A percentile compares a stretch with the other conserved stretches of the same genome.
Evolutionary conservation across 2,329 filamentous ascomycete species (phyloP).

Genomic region (Ascochyta pisi): DNA sequence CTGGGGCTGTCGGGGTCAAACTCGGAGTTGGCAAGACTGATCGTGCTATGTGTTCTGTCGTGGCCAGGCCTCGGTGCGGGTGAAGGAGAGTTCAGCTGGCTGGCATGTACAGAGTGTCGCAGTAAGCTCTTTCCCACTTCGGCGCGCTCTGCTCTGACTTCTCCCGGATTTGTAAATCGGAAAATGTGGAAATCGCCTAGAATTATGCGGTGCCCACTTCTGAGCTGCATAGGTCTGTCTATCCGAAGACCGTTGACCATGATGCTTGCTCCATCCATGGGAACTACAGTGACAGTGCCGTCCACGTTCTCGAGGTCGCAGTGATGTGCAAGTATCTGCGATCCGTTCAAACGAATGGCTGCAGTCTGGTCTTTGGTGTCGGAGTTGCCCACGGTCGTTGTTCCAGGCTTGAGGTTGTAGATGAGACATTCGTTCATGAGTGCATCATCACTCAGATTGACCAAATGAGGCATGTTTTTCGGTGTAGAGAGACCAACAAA

Average conservation of each 20-base stretch:
- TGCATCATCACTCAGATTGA: constrained; percentile 85
- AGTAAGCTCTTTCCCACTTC: constrained; percentile 79
- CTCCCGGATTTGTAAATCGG: constrained; percentile 96
- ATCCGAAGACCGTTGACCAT: constrained; percentile 98
- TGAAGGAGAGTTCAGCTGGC: constrained; percentile 69
- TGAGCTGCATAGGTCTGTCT: constrained; percentile 81
- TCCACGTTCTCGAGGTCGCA: constrained; percentile 94
- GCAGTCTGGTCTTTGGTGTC: constrained; percentile 78
- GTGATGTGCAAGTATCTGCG: constrained; percentile 89
- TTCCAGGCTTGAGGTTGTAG: constrained; percentile 96
- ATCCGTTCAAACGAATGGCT: constrained; percentile 92
- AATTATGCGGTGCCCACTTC: constrained; percentile 93
- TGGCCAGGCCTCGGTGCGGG: constrained; percentile 71
- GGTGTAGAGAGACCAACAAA: constrained; percentile 94
- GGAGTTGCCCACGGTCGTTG: constrained; percentile 92
- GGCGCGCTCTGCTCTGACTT: constrained; percentile 89
- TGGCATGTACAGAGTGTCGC: constrained; percentile 76
- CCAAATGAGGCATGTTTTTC: constrained; percentile 99
- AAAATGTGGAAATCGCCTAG: constrained; percentile 99
- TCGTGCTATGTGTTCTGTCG: constrained; percentile 68
- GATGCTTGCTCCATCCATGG: constrained; percentile 88
- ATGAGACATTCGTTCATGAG: constrained; percentile 94
- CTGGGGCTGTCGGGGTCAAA: constrained; percentile 74
- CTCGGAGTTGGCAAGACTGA: constrained; percentile 81
- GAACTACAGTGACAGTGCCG: constrained; percentile 89